Base-by-base conservation (phyloP, 371 early-diverging fungal species). In the Syncephalastrum racemosum region DNA sequence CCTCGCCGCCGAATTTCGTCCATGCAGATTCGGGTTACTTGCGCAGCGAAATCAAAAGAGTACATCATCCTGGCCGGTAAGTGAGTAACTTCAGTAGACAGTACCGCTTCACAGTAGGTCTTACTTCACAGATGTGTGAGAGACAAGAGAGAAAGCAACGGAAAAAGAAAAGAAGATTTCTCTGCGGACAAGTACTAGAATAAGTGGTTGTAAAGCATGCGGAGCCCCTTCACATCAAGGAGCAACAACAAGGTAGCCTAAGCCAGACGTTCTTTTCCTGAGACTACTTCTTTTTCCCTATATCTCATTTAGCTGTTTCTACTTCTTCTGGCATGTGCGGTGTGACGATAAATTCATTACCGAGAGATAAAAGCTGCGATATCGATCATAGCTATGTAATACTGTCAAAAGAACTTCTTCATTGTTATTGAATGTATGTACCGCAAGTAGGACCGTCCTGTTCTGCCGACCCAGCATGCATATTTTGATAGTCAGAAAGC, bases 1-100 rank as follows among this genome's bases (percentile, higher is more conserved):
- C 77, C 77, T 66, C 77, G 62, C 53, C 55, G 48, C 46, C 63
- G 57, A 24, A 76, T 76, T 52, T 73, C 77, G 16, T 73, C 64
- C 62, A 76, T 76, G 56, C 77, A 76, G 25, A 76, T 56, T 36
- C 65, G 59, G 45, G 69, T 67, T 10, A 73, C 62, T 50, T 67
- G 56, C 0, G 73, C 71, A n/a, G 73, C 69, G 55, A 71, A 73
- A 40, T 68, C 63, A 49, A 76, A 68, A 16, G 73, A 70, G 53
- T 68, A 76, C 22, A 59, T 40, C 64, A 64, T 64, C n/a, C 27
- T 50, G 40, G 22, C 10, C 4, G 15, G 15, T 20, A 23, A 14
- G 16, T n/a, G 19, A 23, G 46, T 39, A 52, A 53, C 16, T 27
- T 12, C 19, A 46, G 18, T 39, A 46, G 40, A 22, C 22, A 24